Percentiles rank a stretch among this genome's conserved stretches.
phyloP scores from a whole-genome alignment of 139 green algal genomes.

The Chlamydomonas sp. region DNA sequence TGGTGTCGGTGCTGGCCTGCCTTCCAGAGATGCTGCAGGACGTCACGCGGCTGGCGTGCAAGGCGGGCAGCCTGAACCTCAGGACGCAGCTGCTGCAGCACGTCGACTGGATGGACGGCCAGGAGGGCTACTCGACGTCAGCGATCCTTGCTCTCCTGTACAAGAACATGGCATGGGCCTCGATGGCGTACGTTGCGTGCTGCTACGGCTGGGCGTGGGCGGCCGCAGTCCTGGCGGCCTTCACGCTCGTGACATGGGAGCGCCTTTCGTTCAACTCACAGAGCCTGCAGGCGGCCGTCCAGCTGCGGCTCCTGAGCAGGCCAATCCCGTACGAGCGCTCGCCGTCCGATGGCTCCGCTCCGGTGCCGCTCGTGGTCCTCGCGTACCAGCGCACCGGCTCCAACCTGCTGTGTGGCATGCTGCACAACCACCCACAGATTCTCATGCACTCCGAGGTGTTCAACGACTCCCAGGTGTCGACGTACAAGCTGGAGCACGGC shows the following conservation, averaged over 20 bases:
- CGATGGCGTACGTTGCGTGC: too few species aligned
- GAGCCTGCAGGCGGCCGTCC: too few species aligned
- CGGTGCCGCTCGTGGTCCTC: constrained; percentile 20
- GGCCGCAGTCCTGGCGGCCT: too few species aligned
- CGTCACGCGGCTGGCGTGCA: constrained; percentile 10
- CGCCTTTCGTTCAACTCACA: too few species aligned
- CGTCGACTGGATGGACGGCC: constrained; percentile 27
- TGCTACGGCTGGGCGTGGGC: too few species aligned
- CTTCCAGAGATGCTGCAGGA: constrained; percentile 17
- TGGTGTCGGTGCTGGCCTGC: constrained; percentile 8
- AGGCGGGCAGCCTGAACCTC: constrained; percentile 1
- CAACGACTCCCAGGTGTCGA: constrained; percentile 11
- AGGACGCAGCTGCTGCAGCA: constrained; percentile 11
- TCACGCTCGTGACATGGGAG: too few species aligned
- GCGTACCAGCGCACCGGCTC: constrained; percentile 21
- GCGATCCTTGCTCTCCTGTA: too few species aligned
- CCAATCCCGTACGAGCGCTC: too few species aligned
- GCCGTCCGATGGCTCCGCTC: too few species aligned
- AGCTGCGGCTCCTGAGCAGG: too few species aligned
- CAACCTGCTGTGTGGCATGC: constrained; percentile 23
- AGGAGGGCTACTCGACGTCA: background rate
- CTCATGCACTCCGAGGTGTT: constrained; percentile 25
- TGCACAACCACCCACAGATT: constrained; percentile 12
- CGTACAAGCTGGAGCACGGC: background rate
- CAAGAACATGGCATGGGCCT: too few species aligned